Evolutionary conservation across 495 filamentous ascomycete genomes (phyloP), one percentile per base, ranked within the genome.

Genomic region (Aspergillus nanangensis): DNA sequence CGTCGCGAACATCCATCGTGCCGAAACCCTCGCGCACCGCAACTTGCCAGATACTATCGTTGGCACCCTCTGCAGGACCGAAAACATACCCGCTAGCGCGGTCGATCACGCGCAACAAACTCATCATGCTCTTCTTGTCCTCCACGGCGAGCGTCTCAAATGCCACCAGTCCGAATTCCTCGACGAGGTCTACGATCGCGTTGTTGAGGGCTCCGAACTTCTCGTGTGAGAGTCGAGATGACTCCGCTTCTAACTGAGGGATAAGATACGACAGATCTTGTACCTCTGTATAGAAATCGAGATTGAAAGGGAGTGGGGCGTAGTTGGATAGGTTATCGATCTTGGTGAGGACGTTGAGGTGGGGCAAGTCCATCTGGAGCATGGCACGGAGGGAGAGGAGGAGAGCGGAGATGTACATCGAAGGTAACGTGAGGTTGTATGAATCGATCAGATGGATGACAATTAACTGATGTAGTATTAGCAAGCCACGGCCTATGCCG

Each of bases 251-350:
- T 10, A 98, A 80, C 38, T 83, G 72, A 0, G 92, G 90, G 7
- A 93, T 75, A 14, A 98, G 79, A 52, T 95, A 87, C 3, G 74
- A 75, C 4, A 98, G 81, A 46, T 95, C 89, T 66, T 97, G 89
- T n/a, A 96, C 90, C 60, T 98, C 93, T 41, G 93, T 96, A 67
- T 97, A 98, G 63, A 82, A 98, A 52, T 96, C 90, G 27, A 98
- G 79, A 53, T 92, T 91, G 74, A 98, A 96, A 0, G 90, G 87
- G 0, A 97, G 80, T 8, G 84, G 79, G 33, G 84, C 78, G 58
- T 95, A 96, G 52, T 79, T 76, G 9, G 76, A 70, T 23, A 97
- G 71, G 51, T 93, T 94, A 68, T 98, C 93, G 65, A 98, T 95
- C 68, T 98, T 98, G 15, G 90, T 96, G 19, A 98, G 77, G 45